phyloP scores from a whole-genome alignment of 805 yeast species.

The Wickerhamomyces subpelliculosus region DNA sequence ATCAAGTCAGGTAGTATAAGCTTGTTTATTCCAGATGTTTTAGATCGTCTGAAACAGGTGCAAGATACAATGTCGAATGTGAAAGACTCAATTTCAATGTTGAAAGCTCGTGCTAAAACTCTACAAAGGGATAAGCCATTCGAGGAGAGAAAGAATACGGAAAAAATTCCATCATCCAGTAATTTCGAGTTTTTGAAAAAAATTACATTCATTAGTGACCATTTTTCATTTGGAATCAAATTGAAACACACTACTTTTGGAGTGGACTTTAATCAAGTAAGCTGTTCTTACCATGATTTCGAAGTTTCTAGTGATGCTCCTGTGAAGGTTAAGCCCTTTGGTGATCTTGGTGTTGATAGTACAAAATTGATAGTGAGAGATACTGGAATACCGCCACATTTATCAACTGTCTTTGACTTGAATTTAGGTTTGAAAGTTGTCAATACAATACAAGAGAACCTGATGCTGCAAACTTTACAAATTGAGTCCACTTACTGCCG shows the following conservation, averaged over 20 bases:
- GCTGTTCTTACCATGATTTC: neutral
- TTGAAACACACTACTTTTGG: neutral
- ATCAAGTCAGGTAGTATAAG: too few relatives aligned
- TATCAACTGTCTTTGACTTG: constrained; percentile 40
- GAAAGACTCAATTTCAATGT: too few relatives aligned
- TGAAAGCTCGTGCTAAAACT: too few relatives aligned
- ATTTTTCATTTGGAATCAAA: neutral
- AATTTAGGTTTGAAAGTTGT: constrained; percentile 35
- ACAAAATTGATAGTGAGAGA: constrained; percentile 24
- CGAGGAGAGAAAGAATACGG: too few relatives aligned
- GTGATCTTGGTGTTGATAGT: constrained; percentile 20
- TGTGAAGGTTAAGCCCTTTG: constrained; percentile 7
- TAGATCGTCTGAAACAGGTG: too few relatives aligned
- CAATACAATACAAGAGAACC: constrained; percentile 27
- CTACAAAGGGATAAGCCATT: too few relatives aligned
- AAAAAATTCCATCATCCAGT: too few relatives aligned
- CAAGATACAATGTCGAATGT: too few relatives aligned
- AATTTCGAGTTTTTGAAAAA: neutral
- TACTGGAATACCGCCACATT: constrained; percentile 25
- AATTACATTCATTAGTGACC: neutral
- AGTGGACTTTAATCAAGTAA: neutral
- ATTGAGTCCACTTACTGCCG: constrained; percentile 54
- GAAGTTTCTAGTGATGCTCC: neutral
- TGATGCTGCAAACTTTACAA: constrained; percentile 39
- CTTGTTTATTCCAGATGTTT: too few relatives aligned